A percentile compares a stretch with the other conserved stretches of the same genome.
Conservation (phyloP, 2,329 filamentous ascomycete species). For the Trichoderma atroviride region DNA sequence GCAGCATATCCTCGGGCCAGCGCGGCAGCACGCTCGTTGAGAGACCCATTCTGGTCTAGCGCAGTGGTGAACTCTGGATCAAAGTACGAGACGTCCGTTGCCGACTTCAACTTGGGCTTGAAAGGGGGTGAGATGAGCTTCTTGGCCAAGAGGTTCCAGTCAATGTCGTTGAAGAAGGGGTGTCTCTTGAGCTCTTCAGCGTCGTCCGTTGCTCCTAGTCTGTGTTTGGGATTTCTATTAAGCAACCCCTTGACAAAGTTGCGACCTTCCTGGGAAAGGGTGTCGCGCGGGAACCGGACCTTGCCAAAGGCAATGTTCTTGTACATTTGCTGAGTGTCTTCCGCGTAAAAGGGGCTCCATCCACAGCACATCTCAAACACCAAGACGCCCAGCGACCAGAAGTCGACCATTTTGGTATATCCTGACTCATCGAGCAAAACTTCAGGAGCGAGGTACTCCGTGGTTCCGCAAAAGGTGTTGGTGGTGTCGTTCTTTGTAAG, state of each 20-base stretch:
- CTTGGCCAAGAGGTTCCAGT: conserved; percentile 85
- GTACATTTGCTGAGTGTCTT: conserved; percentile 99
- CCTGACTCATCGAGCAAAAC: conserved; percentile 94
- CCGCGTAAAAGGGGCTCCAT: conserved; percentile 98
- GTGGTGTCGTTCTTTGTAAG: conserved; percentile 96
- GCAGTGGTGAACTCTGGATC: conserved; percentile 98
- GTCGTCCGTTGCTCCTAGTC: conserved; percentile 86
- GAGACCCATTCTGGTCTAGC: conserved; percentile 78
- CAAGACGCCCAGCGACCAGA: conserved; percentile 95
- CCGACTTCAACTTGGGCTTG: conserved; percentile 94
- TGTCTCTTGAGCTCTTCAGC: conserved; percentile 93
- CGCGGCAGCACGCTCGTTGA: conserved; percentile 88
- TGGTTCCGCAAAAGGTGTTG: conserved; percentile 98
- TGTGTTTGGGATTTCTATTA: conserved; percentile 95
- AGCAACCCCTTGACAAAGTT: conserved; percentile 98
- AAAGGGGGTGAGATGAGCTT: conserved; percentile 96
- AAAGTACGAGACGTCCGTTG: conserved; percentile 96
- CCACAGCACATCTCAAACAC: conserved; percentile 99
- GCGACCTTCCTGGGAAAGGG: conserved; percentile 87
- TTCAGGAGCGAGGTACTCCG: conserved; percentile 94
- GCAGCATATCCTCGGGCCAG: conserved; percentile 83
- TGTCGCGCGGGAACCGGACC: conserved; percentile 93
- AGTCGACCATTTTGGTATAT: conserved; percentile 99
- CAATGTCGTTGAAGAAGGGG: conserved; percentile 90
- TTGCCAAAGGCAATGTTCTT: conserved; percentile 99